phyloP scores from a whole-genome alignment of 1,284 basidiomycete species.

The Meira miltonrushii region DNA sequence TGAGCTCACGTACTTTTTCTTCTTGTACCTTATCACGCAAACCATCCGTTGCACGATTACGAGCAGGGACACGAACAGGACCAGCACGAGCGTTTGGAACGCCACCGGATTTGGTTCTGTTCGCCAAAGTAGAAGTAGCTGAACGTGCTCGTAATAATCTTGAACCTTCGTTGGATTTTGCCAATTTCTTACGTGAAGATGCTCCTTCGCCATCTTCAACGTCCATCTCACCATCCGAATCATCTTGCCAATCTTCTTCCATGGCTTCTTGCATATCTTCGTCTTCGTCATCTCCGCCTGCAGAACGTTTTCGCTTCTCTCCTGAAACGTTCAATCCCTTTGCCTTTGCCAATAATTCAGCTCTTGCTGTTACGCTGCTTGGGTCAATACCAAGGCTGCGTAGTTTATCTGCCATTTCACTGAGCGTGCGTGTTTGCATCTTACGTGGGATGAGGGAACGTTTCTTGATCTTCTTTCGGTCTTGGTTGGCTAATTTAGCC shows the following conservation, averaged over 20 bases:
- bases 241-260: slow-evolving; percentile 55
- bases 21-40: slow-evolving; percentile 40
- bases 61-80: slow-evolving; percentile 41
- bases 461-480: slow-evolving; percentile 83
- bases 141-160: slow-evolving; percentile 55
- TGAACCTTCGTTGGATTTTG: slow-evolving; percentile 63
- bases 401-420: slow-evolving; percentile 74
- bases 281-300: slow-evolving; percentile 55
- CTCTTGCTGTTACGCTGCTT: slow-evolving; percentile 78
- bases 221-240: slow-evolving; percentile 57
- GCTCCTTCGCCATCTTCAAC: slow-evolving; percentile 20
- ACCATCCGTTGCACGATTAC: slow-evolving; percentile 41
- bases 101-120: slow-evolving; percentile 39
- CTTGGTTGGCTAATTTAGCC: slow-evolving; percentile 73
- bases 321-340: slow-evolving; percentile 63
- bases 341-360: slow-evolving; percentile 73
- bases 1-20: slow-evolving; percentile 41
- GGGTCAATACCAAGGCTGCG: slow-evolving; percentile 85
- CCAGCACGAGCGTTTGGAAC: slow-evolving; percentile 41
- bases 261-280: slow-evolving; percentile 52
- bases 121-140: slow-evolving; percentile 7
- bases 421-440: slow-evolving; percentile 71
- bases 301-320: slow-evolving; percentile 60
- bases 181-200: slow-evolving; percentile 28
- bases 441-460: slow-evolving; percentile 75